Percentiles rank a stretch among this genome's conserved stretches.
phyloP scores from a whole-genome alignment of 2,329 filamentous ascomycete genomes.

The Beauveria sp. region DNA sequence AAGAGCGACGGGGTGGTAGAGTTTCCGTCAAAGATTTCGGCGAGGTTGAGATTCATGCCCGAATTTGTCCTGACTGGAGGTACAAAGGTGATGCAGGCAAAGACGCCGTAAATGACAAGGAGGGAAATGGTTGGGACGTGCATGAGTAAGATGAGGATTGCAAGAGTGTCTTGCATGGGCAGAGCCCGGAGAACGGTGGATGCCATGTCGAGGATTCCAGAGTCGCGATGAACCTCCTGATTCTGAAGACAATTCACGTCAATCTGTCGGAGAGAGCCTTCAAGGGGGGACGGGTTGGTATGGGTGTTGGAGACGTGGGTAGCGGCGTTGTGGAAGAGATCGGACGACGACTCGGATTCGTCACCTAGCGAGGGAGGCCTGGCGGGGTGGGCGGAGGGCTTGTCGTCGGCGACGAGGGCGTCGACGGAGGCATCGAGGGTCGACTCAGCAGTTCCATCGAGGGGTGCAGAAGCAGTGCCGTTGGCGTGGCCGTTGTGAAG shows the following conservation, averaged over 20 bases:
- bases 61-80: conserved; percentile 72
- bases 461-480: not conserved
- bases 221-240: conserved; percentile 59
- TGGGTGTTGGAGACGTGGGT: conserved; percentile 20
- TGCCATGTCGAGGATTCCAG: conserved; percentile 67
- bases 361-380: conserved; percentile 4
- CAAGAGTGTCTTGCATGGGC: conserved; percentile 88
- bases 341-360: conserved; percentile 24
- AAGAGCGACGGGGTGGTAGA: conserved; percentile 79
- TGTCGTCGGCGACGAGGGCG: not conserved
- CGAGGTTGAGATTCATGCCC: conserved; percentile 72
- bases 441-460: not conserved
- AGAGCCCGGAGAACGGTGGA: conserved; percentile 84
- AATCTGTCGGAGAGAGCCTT: conserved; percentile 55
- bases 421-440: not conserved
- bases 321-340: conserved; percentile 26
- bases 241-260: conserved; percentile 65
- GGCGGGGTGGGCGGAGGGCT: not conserved
- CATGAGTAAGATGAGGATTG: conserved; percentile 91
- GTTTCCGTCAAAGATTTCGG: conserved; percentile 85
- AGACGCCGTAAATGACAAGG: conserved; percentile 83
- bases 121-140: conserved; percentile 84
- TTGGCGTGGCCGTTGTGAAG: conserved; percentile 12
- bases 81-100: conserved; percentile 88
- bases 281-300: conserved; percentile 26